Percentiles rank a stretch among this genome's conserved stretches.
Evolutionary conservation across 306 rosid species (phyloP).

Genomic region (Carpinus fangiana): DNA sequence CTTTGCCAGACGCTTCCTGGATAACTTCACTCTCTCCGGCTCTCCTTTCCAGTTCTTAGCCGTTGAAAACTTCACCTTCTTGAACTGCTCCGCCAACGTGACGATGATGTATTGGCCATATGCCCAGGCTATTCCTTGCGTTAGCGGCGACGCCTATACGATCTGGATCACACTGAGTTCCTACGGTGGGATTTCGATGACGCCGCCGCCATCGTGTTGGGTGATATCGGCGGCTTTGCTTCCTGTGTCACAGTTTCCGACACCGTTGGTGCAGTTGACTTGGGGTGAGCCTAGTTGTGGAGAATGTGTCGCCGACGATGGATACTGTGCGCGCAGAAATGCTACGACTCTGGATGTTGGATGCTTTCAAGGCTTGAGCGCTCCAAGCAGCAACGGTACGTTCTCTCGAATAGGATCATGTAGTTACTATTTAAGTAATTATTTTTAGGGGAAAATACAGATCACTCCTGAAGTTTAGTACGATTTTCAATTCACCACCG

Average conservation of each 20-base stretch:
- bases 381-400: conserved; percentile 37
- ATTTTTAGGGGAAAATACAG: too few species aligned
- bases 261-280: conserved; percentile 24
- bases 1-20: conserved; percentile 23
- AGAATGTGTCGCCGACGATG: conserved; percentile 26
- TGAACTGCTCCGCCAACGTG: conserved; percentile 38
- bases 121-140: conserved; percentile 26
- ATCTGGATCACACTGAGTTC: background rate
- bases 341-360: conserved; percentile 8
- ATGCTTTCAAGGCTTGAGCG: conserved; percentile 18
- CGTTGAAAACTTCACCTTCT: conserved; percentile 22
- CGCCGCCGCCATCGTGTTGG: conserved; percentile 25
- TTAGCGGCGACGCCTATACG: conserved; percentile 11
- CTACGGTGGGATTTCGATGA: background rate
- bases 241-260: conserved; percentile 17
- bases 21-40: background rate
- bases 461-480: too few species aligned
- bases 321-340: conserved; percentile 40
- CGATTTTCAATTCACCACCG: too few species aligned
- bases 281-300: conserved; percentile 50
- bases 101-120: background rate
- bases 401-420: background rate
- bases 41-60: background rate
- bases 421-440: too few species aligned
- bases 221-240: conserved; percentile 31